phyloP scores from a whole-genome alignment of 108 stramenopile species.

The Hondaea fermentalgiana region DNA sequence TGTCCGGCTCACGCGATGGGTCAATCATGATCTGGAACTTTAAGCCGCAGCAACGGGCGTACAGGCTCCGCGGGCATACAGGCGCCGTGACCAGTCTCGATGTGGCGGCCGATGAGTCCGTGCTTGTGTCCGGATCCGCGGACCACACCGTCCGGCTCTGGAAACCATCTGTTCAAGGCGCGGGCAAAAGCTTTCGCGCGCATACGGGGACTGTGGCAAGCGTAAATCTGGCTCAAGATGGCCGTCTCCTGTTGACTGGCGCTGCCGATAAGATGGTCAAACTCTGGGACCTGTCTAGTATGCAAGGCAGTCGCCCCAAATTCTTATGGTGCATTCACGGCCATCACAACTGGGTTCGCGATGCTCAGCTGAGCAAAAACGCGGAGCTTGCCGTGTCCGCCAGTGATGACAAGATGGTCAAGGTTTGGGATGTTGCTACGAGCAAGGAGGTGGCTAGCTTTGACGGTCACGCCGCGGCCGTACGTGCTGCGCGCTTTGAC shows the following conservation, averaged over 20 bases:
- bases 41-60: conserved; percentile 35
- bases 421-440: not conserved
- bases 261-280: conserved; percentile 58
- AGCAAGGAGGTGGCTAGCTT: not conserved
- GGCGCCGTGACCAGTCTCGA: conserved; percentile 19
- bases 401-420: conserved; percentile 44
- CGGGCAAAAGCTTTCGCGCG: conserved; percentile 37
- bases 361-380: conserved; percentile 40
- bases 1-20: conserved; percentile 40
- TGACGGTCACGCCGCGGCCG: conserved; percentile 9
- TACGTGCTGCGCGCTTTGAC: conserved; percentile 9
- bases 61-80: conserved; percentile 47
- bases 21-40: conserved; percentile 57
- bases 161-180: conserved; percentile 48
- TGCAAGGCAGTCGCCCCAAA: not conserved
- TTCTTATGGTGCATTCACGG: conserved; percentile 36
- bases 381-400: conserved; percentile 29
- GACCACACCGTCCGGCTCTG: conserved; percentile 54
- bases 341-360: conserved; percentile 56
- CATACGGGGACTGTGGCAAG: conserved; percentile 45
- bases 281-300: conserved; percentile 38
- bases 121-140: conserved; percentile 42
- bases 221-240: conserved; percentile 41
- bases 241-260: conserved; percentile 38
- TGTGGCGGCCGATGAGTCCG: conserved; percentile 36